Evolutionary conservation across 192 early-diverging fungal species (phyloP).

Genomic region (Coemansia pectinata): DNA sequence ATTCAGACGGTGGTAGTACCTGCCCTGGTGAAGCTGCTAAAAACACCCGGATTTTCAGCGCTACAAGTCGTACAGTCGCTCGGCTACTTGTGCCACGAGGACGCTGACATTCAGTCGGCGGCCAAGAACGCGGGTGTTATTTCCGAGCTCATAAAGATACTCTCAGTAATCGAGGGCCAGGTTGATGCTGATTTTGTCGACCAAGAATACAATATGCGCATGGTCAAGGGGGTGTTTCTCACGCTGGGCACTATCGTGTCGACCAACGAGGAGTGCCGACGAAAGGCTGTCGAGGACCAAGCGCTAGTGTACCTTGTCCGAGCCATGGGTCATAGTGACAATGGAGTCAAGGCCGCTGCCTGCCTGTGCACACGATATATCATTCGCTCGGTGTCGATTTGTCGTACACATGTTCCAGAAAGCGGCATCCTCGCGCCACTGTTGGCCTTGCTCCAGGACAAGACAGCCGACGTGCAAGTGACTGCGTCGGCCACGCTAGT

Average conservation of each 20-base stretch:
- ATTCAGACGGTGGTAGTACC: constrained; percentile 39
- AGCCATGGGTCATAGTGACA: constrained; percentile 36
- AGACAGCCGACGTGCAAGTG: constrained; percentile 29
- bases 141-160: constrained; percentile 23
- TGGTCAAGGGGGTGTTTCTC: constrained; percentile 29
- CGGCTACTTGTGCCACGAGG: constrained; percentile 54
- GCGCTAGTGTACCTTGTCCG: constrained; percentile 32
- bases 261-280: constrained; percentile 44
- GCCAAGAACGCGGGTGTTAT: constrained; percentile 45
- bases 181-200: constrained; percentile 45
- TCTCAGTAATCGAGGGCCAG: constrained; percentile 26
- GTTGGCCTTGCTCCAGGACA: constrained; percentile 21
- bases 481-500: constrained; percentile 46
- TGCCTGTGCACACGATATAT: constrained; percentile 53
- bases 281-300: constrained; percentile 31
- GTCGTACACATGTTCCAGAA: constrained; percentile 51
- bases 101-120: constrained; percentile 45
- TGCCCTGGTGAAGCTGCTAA: constrained; percentile 37
- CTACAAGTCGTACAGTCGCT: constrained; percentile 36
- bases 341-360: constrained; percentile 37
- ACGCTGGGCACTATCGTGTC: constrained; percentile 51
- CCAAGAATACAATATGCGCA: constrained; percentile 12
- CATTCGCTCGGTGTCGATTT: constrained; percentile 51
- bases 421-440: constrained; percentile 44
- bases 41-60: not conserved